Evolutionary conservation across 2,329 filamentous ascomycete genomes (phyloP).

Genomic region (Colletotrichum plurivorum): DNA sequence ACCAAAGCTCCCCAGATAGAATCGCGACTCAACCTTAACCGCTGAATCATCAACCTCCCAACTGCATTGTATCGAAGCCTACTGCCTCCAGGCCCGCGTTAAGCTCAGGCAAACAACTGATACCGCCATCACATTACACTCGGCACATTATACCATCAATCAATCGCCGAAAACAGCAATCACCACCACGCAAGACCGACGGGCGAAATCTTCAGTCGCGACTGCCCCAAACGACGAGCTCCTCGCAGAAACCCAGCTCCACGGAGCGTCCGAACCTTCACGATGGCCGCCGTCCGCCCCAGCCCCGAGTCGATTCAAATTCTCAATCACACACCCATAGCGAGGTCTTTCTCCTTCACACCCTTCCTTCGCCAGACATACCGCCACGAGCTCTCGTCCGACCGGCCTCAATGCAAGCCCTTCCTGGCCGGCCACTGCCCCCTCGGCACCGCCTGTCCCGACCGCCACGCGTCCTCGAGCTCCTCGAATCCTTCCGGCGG

Average conservation of each 20-base stretch:
- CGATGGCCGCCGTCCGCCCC: slow-evolving; percentile 47
- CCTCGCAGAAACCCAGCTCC: background rate
- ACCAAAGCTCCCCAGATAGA: slow-evolving; percentile 5
- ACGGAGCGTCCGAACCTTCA: slow-evolving; percentile 32
- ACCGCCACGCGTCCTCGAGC: slow-evolving; percentile 76
- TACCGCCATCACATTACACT: background rate
- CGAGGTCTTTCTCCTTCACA: slow-evolving; percentile 85
- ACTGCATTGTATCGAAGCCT: background rate
- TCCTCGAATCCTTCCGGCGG: slow-evolving; percentile 61
- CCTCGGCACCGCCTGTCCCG: slow-evolving; percentile 85
- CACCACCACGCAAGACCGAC: background rate
- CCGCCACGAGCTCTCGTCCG: slow-evolving; percentile 84
- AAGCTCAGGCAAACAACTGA: background rate
- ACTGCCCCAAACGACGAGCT: background rate
- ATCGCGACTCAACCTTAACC: background rate
- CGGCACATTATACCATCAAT: background rate
- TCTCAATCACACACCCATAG: slow-evolving; percentile 68
- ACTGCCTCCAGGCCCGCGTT: background rate
- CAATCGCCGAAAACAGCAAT: background rate
- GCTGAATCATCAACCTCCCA: background rate
- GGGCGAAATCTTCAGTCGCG: background rate
- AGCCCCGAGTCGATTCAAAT: slow-evolving; percentile 56
- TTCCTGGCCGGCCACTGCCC: slow-evolving; percentile 91
- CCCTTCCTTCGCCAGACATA: slow-evolving; percentile 88
- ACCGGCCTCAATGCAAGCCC: slow-evolving; percentile 86